A percentile compares a stretch with the other conserved stretches of the same genome.
phyloP scores from a whole-genome alignment of 2,329 filamentous ascomycete genomes.

The Saccharata proteae region DNA sequence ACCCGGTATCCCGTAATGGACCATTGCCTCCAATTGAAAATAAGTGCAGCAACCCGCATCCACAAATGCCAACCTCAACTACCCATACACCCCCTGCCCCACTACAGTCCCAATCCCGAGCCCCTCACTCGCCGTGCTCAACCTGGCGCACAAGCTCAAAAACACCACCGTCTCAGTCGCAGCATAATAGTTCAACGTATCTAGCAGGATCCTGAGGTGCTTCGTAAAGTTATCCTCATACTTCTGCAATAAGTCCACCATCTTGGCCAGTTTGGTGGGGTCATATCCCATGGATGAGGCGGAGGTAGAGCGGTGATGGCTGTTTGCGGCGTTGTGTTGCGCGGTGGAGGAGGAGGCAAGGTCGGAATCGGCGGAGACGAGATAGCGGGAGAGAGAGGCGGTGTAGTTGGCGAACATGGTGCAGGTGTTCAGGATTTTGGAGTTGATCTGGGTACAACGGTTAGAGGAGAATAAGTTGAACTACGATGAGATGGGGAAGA shows the following conservation, averaged over 20 bases:
- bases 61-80: too few species aligned
- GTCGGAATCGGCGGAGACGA: conserved; percentile 61
- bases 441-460: conserved; percentile 82
- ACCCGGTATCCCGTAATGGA: too few species aligned
- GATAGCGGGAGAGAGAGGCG: conserved; percentile 69
- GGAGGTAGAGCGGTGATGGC: conserved; percentile 12
- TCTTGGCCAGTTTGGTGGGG: conserved; percentile 53
- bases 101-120: conserved; percentile 6
- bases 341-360: conserved; percentile 10
- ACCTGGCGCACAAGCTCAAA: conserved; percentile 69
- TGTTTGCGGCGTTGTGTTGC: conserved; percentile 13
- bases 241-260: conserved; percentile 77
- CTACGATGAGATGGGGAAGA: conserved; percentile 9
- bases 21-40: too few species aligned
- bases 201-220: conserved; percentile 85
- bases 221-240: conserved; percentile 90
- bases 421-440: conserved; percentile 92
- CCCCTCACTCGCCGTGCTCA: conserved; percentile 53
- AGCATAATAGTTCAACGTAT: conserved; percentile 92
- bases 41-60: too few species aligned
- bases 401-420: conserved; percentile 89
- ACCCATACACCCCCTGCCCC: too few species aligned
- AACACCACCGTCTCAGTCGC: conserved; percentile 95
- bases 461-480: conserved; percentile 5
- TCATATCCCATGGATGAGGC: conserved; percentile 38